Base-by-base conservation (phyloP, 2,329 filamentous ascomycete species). In the Trichoderma sp. region DNA sequence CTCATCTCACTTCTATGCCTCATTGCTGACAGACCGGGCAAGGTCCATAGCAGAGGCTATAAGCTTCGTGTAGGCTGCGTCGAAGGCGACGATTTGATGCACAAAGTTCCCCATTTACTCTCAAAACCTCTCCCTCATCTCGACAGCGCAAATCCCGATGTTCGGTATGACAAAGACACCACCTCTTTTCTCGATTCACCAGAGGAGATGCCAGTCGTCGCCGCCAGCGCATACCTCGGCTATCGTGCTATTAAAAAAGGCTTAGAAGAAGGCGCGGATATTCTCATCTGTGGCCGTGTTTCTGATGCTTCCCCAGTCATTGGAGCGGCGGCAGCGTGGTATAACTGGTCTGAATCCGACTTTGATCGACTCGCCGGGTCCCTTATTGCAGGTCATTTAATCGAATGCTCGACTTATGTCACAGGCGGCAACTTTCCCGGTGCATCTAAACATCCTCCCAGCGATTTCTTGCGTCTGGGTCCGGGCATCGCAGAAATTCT, bases 351-450 rank as follows among this genome's bases (percentile, higher is more conserved):
- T 0, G 80, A 82, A 34, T 79, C 77, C 0, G 80, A 84, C 53
- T 86, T 84, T 68, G 82, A 88, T 72, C 74, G 79, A 30, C 82
- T 88, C 8, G 85, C 85, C 1, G 82, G 83, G 0, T 78, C 83
- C 0, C 72, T 87, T 0, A 78, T 87, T 28, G 84, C 83, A 1
- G 85, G 84, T 1, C 84, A 87, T 76, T 76, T 86, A n/a, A 86
- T 86, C 69, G 85, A 87, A 72, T 87, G 85, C 74, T 83, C 82
- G 3, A 80, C 83, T 0, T 88, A 88, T 73, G 83, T 85, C 3
- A 86, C 85, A 0, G 86, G 86, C 0, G 83, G 79, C 0, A 88
- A 88, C 71, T 88, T 87, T 72, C 80, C 85, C 0, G 86, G 85
- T 1, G 74, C 77, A 17, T 83, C 73, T 58, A 73, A 72, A 3